Evolutionary conservation across 2,329 filamentous ascomycete genomes (phyloP).

Genomic region (Periconia digitata): DNA sequence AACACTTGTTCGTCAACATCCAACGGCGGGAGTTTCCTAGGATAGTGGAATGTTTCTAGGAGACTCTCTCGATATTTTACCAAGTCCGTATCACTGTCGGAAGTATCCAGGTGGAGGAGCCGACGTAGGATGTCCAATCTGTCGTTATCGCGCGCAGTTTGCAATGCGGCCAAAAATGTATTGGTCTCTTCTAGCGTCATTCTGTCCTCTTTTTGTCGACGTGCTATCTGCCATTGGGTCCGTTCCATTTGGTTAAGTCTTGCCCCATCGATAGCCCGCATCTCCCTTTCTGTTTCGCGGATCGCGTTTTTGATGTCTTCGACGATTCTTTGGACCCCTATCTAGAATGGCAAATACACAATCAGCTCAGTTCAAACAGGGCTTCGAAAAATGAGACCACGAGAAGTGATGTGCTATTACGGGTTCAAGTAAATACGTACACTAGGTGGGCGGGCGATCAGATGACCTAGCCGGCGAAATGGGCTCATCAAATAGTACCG

Average conservation of each 20-base stretch:
- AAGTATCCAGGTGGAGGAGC: background rate
- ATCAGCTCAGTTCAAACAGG: too few relatives aligned
- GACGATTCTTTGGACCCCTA: conserved; percentile 8
- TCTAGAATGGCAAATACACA: conserved; percentile 4
- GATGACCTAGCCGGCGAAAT: conserved; percentile 2
- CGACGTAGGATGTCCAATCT: background rate
- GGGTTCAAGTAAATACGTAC: too few relatives aligned
- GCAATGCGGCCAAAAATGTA: background rate
- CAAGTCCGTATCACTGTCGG: background rate
- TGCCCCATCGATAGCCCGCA: conserved; percentile 5
- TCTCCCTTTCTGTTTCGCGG: conserved; percentile 9
- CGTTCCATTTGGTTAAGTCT: conserved; percentile 5
- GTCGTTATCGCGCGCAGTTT: background rate
- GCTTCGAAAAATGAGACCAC: too few relatives aligned
- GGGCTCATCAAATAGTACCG: conserved; percentile 8
- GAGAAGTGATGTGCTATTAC: too few relatives aligned
- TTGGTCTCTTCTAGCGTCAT: background rate
- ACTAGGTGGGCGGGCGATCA: background rate
- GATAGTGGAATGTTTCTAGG: background rate
- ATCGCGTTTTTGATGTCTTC: conserved; percentile 8
- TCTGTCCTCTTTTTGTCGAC: background rate
- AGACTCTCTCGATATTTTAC: background rate
- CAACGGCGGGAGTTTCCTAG: background rate
- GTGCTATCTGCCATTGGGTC: background rate
- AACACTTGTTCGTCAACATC: background rate